Conservation (phyloP, 2,329 filamentous ascomycete genomes). For the Pseudocercospora pini-densiflorae region DNA sequence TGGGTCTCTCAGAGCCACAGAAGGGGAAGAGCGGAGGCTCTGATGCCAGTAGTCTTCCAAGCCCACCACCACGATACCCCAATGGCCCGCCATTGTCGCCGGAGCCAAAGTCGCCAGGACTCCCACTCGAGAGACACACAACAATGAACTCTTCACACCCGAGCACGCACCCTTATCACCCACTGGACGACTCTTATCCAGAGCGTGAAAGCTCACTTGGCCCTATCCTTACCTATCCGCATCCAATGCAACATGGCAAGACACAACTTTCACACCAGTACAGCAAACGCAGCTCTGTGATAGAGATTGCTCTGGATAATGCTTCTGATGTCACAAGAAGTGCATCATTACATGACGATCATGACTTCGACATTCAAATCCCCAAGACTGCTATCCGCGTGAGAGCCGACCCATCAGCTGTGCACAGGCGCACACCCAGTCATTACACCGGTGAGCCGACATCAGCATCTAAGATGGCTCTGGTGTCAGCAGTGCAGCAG, state of each 20-base stretch:
- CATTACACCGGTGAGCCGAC: constrained; percentile 34
- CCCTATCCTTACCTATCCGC: not conserved
- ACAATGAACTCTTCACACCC: constrained; percentile 1
- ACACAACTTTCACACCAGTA: constrained; percentile 15
- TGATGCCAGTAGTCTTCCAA: not conserved
- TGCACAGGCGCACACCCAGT: constrained; percentile 28
- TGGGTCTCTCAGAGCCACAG: constrained; percentile 49
- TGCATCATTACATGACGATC: constrained; percentile 23
- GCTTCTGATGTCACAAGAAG: constrained; percentile 32
- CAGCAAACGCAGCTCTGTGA: constrained; percentile 26
- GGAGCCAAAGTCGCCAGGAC: not conserved
- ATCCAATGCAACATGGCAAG: constrained; percentile 13
- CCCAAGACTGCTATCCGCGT: constrained; percentile 53
- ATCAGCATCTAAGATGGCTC: constrained; percentile 43
- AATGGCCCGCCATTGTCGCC: not conserved
- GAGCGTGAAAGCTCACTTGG: constrained; percentile 4
- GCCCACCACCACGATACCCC: constrained; percentile 1
- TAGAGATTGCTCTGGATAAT: constrained; percentile 11
- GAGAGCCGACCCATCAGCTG: constrained; percentile 44
- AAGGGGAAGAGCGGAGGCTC: not conserved
- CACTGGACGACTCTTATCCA: not conserved
- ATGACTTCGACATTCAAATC: constrained; percentile 35
- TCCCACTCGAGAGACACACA: not conserved
- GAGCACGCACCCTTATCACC: not conserved
- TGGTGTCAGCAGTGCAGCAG: constrained; percentile 43